A percentile compares a stretch with the other conserved stretches of the same genome.
phyloP scores from a whole-genome alignment of 1,284 basidiomycete genomes.

The Fomitopsis betulina region DNA sequence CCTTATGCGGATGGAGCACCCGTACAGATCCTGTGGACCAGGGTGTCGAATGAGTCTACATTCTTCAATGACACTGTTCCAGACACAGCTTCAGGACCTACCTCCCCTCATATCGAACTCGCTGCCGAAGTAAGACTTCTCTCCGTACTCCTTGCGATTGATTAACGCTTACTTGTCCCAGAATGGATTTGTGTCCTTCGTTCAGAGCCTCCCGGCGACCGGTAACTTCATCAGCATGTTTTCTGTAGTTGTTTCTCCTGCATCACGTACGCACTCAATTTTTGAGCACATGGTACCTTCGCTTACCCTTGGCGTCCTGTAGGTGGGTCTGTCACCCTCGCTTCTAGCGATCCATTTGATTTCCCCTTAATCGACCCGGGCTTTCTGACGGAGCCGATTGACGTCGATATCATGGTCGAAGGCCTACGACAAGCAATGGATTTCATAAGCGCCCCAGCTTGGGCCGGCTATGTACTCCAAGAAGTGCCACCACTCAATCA shows the following conservation, averaged over 20 bases:
- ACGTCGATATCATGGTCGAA: conserved; percentile 11
- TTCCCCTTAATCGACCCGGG: conserved; percentile 19
- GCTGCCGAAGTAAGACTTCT: conserved; percentile 8
- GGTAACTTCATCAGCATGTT: conserved; percentile 8
- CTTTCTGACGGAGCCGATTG: conserved; percentile 15
- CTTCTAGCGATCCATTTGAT: conserved; percentile 18
- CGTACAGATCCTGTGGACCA: conserved; percentile 11
- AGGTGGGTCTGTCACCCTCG: conserved; percentile 23
- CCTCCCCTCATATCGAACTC: conserved; percentile 15
- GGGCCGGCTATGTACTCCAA: conserved; percentile 13
- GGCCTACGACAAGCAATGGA: conserved; percentile 9
- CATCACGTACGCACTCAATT: conserved; percentile 6
- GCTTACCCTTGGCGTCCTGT: background rate
- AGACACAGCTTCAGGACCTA: conserved; percentile 15
- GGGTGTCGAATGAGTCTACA: conserved; percentile 6
- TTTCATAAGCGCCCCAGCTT: conserved; percentile 15
- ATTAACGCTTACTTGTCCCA: background rate
- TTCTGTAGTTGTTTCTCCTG: conserved; percentile 7
- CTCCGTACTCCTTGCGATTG: background rate
- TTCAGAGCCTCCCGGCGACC: conserved; percentile 2
- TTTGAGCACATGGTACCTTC: background rate
- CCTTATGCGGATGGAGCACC: conserved; percentile 5
- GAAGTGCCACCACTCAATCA: conserved; percentile 8
- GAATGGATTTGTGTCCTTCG: conserved; percentile 9
- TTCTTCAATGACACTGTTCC: background rate